Evolutionary conservation across 2,329 filamentous ascomycete genomes (phyloP), one percentile per base, ranked within the genome.

Genomic region (Xylaria sp.): DNA sequence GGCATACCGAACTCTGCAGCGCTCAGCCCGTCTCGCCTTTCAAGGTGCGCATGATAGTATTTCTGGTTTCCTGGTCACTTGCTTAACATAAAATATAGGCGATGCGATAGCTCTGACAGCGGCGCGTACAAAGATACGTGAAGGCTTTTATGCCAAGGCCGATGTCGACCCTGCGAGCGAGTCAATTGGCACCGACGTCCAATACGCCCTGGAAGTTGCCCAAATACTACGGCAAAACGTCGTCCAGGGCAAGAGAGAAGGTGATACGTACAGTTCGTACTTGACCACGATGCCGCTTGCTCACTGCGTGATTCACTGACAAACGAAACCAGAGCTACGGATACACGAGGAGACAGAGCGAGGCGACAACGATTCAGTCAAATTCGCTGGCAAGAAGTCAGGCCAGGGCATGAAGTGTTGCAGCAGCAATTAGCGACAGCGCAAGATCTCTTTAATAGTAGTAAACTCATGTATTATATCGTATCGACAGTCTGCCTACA

Each of bases 311-410:
- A 44, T 39, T 11, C 52, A 60, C 60, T 57, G 59, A 55, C 58
- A 23, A 48, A 58, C 57, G 47, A 5, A 23, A 58, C 51, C 67
- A 97, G 92, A 89, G 72, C 77, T 97, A 59, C 83, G 88, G 55
- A 97, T 99, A 75, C 94, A 97, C 73, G 83, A 96, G 62, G 79
- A 96, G 65, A 99, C 89, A 35, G 93, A 99, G 75, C 82, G 91
- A 65, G 92, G 94, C 57, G 90, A 97, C 76, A 99, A 99, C 71
- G 92, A 97, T 68, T 90, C 88, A 39, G 85, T 97, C 69, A 95
- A 92, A 75, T 79, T 85, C 55, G 80, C 81, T 2, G 75, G 67
- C 48, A 62, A 73, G 61, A 75, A 61, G 19, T 66, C 66, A 13
- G 65, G 66, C 52, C 64, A 66, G 2, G 63, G 65, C 7, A 64